phyloP scores from a whole-genome alignment of 2,329 filamentous ascomycete genomes.

The Dothideomycetes sp. region DNA sequence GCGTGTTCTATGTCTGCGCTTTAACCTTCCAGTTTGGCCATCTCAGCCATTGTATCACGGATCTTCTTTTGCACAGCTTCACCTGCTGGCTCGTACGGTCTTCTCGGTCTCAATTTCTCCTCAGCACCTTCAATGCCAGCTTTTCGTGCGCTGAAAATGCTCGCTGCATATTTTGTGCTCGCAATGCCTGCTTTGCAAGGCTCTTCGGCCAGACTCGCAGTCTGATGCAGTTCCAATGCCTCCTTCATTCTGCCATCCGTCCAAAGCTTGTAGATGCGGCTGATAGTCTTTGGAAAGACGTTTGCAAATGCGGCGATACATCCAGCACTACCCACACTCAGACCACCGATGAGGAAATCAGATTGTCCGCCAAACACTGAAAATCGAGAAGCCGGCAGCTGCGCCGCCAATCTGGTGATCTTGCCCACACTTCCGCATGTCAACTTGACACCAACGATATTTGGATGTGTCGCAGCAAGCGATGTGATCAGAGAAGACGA shows the following conservation, averaged over 20 bases:
- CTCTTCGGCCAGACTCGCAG: constrained; percentile 55
- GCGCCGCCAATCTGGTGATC: constrained; percentile 46
- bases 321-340: constrained; percentile 39
- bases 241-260: constrained; percentile 47
- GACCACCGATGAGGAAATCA: constrained; percentile 51
- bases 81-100: constrained; percentile 48
- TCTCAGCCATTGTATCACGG: constrained; percentile 30
- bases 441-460: constrained; percentile 56
- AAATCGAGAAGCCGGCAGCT: constrained; percentile 47
- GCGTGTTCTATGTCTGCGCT: neutral
- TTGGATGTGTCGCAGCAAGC: constrained; percentile 41
- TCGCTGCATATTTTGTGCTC: constrained; percentile 58
- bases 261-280: constrained; percentile 54
- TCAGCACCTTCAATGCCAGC: constrained; percentile 53
- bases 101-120: constrained; percentile 49
- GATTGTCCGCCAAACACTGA: constrained; percentile 59
- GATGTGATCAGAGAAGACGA: constrained; percentile 53
- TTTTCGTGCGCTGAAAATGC: constrained; percentile 48
- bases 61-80: constrained; percentile 38
- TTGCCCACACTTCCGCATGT: constrained; percentile 56
- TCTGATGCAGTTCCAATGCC: constrained; percentile 51
- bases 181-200: constrained; percentile 57
- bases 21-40: constrained; percentile 32
- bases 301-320: constrained; percentile 47
- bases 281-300: constrained; percentile 47